These are phyloP conservation scores for Houttuynia cordata DNA, from an alignment of 164 flowering plant species.

Conservation along the genomic window DNA sequence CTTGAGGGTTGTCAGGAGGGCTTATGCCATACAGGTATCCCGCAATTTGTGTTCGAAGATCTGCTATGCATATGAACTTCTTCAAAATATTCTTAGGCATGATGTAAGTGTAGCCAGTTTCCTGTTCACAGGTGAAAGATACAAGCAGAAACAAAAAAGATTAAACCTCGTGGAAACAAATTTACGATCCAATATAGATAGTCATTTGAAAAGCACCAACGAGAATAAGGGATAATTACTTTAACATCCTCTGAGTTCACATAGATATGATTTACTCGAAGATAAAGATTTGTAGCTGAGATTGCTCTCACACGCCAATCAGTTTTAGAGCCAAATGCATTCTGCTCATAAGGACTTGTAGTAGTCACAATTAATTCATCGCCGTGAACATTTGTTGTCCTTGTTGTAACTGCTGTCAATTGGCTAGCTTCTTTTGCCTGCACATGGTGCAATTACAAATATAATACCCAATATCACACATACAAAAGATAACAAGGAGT, in stretches of 20 bases:
- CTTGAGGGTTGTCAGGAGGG: conserved; percentile 98
- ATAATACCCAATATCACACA: background rate
- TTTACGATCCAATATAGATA: no score
- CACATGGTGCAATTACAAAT: background rate
- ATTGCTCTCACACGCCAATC: conserved; percentile 99
- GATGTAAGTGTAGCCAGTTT: conserved; percentile 93
- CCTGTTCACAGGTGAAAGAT: conserved; percentile 36
- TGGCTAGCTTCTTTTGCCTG: conserved; percentile 96
- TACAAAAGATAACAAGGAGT: background rate
- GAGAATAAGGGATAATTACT: conserved; percentile 25
- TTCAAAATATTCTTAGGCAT: conserved; percentile 98
- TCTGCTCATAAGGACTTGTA: conserved; percentile 94
- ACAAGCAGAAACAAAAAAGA: background rate
- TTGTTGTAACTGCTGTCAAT: conserved; percentile 93
- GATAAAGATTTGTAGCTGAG: conserved; percentile 94
- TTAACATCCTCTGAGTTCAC: conserved; percentile 98
- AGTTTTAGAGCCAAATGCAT: conserved; percentile 84
- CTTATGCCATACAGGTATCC: conserved; percentile 95
- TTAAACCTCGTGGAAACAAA: background rate
- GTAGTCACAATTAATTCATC: conserved; percentile 96
- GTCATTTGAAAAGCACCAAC: background rate
- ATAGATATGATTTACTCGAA: conserved; percentile 94
- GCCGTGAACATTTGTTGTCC: conserved; percentile 92
- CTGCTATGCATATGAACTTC: conserved; percentile 97
- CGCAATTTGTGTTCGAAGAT: conserved; percentile 86